phyloP scores from a whole-genome alignment of 73 alveolate species.

The Uronychia setigera region DNA sequence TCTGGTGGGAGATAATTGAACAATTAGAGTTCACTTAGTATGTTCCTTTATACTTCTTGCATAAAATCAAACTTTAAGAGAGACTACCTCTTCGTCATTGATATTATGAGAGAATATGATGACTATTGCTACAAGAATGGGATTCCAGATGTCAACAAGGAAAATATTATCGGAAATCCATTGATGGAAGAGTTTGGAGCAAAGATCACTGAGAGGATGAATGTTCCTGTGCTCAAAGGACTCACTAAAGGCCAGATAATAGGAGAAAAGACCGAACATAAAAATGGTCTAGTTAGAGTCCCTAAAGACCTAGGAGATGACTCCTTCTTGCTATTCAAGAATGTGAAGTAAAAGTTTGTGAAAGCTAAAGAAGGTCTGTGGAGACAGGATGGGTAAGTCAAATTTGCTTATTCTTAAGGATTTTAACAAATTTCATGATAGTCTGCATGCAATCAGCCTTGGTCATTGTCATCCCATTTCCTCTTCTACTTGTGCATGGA shows the following conservation, averaged over 20 bases:
- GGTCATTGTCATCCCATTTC: constrained; percentile 1
- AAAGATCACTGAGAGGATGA: neutral
- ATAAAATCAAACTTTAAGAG: neutral
- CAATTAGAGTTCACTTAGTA: neutral
- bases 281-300: constrained; percentile 11
- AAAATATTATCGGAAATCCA: constrained; percentile 8
- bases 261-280: neutral
- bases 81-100: constrained; percentile 16
- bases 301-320: no score
- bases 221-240: neutral
- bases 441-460: neutral
- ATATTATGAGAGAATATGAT: constrained; percentile 3
- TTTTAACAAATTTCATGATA: neutral
- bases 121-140: constrained; percentile 4
- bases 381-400: neutral
- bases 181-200: constrained; percentile 22
- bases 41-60: constrained; percentile 6
- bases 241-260: neutral
- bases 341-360: neutral
- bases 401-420: neutral
- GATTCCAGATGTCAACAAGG: neutral
- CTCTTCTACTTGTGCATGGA: neutral
- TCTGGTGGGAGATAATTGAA: neutral
- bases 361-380: constrained; percentile 1
- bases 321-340: no score